These are phyloP conservation scores for Scalesia atractyloides DNA, from an alignment of 129 eudicot genomes.

Conservation along the genomic window DNA sequence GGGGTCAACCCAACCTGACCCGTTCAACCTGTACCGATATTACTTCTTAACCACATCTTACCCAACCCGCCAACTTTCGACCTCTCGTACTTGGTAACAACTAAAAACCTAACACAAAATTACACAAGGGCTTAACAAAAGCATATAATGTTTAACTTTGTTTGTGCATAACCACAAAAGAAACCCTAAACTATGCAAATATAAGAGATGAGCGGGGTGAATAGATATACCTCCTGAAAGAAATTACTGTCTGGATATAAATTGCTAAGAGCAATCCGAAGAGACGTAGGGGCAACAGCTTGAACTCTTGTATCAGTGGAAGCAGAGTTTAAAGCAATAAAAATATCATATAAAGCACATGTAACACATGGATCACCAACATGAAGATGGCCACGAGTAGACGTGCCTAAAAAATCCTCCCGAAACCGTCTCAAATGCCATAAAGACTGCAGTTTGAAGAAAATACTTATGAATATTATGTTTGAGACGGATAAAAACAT, in stretches of 20 bases:
- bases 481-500: not conserved
- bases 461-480: not conserved
- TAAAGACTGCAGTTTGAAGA: conserved; percentile 55
- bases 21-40: not conserved
- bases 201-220: conserved; percentile 4
- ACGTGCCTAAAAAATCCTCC: conserved; percentile 69
- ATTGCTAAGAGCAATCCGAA: conserved; percentile 92
- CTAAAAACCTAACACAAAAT: not conserved
- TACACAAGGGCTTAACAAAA: not conserved
- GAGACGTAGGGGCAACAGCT: conserved; percentile 84
- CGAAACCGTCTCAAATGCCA: conserved; percentile 92
- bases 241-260: conserved; percentile 93
- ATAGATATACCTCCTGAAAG: conserved; percentile 77
- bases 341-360: conserved; percentile 83
- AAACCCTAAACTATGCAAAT: not conserved
- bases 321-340: conserved; percentile 62
- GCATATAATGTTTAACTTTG: not conserved
- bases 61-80: not conserved
- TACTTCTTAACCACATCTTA: not conserved
- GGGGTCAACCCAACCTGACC: not conserved
- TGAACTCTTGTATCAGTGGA: conserved; percentile 59
- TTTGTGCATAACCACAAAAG: not conserved
- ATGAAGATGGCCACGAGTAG: conserved; percentile 71
- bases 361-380: conserved; percentile 97
- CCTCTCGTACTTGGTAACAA: not conserved